phyloP scores from a whole-genome alignment of 2,329 filamentous ascomycete genomes.

The Colletotrichum navitas region DNA sequence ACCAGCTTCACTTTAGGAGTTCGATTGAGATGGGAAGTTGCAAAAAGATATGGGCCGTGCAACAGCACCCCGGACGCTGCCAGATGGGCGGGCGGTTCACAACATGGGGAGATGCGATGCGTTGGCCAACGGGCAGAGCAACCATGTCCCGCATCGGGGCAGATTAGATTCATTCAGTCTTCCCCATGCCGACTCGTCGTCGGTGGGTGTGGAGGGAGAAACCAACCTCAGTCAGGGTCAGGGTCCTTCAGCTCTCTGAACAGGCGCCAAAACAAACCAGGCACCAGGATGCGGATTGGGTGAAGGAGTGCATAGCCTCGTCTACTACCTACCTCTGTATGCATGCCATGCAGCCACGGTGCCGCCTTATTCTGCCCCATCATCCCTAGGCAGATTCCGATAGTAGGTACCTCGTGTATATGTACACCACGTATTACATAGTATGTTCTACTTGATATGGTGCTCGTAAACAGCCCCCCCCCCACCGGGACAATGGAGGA shows the following conservation, averaged over 20 bases:
- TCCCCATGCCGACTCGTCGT: constrained; percentile 16
- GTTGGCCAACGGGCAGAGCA: constrained; percentile 4
- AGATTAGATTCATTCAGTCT: too few species aligned
- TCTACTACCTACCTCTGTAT: not conserved
- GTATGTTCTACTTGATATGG: not conserved
- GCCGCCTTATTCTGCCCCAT: not conserved
- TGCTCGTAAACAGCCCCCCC: not conserved
- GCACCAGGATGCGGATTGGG: constrained; percentile 8
- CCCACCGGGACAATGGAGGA: not conserved
- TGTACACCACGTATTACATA: too few species aligned
- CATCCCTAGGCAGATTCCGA: not conserved
- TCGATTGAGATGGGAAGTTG: not conserved
- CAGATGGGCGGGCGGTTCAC: constrained; percentile 3
- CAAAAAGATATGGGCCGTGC: constrained; percentile 32
- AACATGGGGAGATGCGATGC: constrained; percentile 18
- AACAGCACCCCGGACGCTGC: constrained; percentile 7
- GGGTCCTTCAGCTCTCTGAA: too few species aligned
- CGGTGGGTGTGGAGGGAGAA: constrained; percentile 10
- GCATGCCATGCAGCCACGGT: constrained; percentile 1
- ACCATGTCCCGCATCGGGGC: not conserved
- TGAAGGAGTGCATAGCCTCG: not conserved
- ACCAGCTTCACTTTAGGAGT: not conserved
- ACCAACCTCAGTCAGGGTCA: not conserved
- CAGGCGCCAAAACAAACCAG: too few species aligned
- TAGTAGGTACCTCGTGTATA: not conserved